Conservation (phyloP, 805 yeast species). For the Yarrowia sp. region DNA sequence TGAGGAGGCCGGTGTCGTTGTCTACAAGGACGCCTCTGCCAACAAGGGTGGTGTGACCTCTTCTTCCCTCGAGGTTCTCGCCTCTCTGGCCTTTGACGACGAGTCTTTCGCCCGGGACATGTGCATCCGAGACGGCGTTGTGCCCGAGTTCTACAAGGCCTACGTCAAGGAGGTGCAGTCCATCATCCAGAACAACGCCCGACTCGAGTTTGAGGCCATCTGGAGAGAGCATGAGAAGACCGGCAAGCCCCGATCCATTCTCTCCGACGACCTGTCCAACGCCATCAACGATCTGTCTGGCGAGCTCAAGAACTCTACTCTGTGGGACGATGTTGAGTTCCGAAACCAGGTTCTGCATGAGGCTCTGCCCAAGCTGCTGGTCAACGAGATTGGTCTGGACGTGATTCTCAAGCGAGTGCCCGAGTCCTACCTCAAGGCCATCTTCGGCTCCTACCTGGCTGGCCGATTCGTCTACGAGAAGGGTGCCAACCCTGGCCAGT, state of each 20-base stretch:
- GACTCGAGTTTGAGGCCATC: constrained; percentile 81
- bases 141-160: constrained; percentile 77
- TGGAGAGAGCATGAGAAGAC: constrained; percentile 77
- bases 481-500: constrained; percentile 79
- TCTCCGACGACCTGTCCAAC: constrained; percentile 82
- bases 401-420: constrained; percentile 80
- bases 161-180: constrained; percentile 86
- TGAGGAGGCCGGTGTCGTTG: constrained; percentile 84
- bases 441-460: constrained; percentile 85
- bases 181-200: constrained; percentile 77
- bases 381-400: constrained; percentile 66
- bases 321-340: constrained; percentile 84
- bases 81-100: constrained; percentile 91
- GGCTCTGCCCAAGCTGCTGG: constrained; percentile 78
- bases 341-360: constrained; percentile 77
- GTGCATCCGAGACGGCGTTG: constrained; percentile 62
- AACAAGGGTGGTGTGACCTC: constrained; percentile 99
- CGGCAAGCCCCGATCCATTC: constrained; percentile 62
- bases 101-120: constrained; percentile 77
- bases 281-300: constrained; percentile 87
- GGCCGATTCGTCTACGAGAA: constrained; percentile 82
- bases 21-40: constrained; percentile 95
- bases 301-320: constrained; percentile 77
- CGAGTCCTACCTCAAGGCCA: constrained; percentile 81
- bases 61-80: constrained; percentile 92